A percentile compares a stretch with the other conserved stretches of the same genome.
phyloP scores from a whole-genome alignment of 1,284 basidiomycete genomes.

The Sanghuangporus baumii region DNA sequence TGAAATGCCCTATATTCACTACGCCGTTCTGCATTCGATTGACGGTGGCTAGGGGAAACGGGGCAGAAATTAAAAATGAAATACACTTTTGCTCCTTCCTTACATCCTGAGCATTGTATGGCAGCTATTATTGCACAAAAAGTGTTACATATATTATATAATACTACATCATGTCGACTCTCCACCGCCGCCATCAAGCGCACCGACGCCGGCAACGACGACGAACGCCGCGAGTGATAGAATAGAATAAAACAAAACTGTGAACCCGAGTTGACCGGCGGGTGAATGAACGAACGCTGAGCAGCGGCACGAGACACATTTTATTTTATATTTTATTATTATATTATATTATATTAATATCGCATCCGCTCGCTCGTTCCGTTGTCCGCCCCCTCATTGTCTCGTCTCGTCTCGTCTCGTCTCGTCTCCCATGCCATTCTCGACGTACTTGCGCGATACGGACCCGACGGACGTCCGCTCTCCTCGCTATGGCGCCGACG shows the following conservation, averaged over 20 bases:
- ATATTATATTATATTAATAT: too few species aligned
- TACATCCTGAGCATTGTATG: background rate
- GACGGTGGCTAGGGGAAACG: slow-evolving; percentile 77
- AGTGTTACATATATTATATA: background rate
- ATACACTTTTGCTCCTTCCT: background rate
- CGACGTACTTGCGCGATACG: slow-evolving; percentile 6
- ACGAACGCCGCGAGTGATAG: too few species aligned
- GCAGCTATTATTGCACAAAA: background rate
- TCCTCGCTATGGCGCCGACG: background rate
- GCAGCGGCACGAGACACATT: too few species aligned
- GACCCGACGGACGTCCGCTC: background rate
- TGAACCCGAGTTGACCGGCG: too few species aligned
- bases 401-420: background rate
- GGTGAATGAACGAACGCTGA: too few species aligned
- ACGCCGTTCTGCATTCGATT: slow-evolving; percentile 51
- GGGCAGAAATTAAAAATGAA: slow-evolving; percentile 52
- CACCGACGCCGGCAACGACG: too few species aligned
- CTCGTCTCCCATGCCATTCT: slow-evolving; percentile 2
- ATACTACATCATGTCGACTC: background rate
- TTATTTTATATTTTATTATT: too few species aligned
- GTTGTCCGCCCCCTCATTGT: too few species aligned
- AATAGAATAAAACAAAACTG: too few species aligned
- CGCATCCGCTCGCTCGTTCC: background rate
- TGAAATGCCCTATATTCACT: slow-evolving; percentile 61
- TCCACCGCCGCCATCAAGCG: too few species aligned